Base-by-base conservation (phyloP, 768 basidiomycete genomes). In the Cystofilobasidium bisporidii region DNA sequence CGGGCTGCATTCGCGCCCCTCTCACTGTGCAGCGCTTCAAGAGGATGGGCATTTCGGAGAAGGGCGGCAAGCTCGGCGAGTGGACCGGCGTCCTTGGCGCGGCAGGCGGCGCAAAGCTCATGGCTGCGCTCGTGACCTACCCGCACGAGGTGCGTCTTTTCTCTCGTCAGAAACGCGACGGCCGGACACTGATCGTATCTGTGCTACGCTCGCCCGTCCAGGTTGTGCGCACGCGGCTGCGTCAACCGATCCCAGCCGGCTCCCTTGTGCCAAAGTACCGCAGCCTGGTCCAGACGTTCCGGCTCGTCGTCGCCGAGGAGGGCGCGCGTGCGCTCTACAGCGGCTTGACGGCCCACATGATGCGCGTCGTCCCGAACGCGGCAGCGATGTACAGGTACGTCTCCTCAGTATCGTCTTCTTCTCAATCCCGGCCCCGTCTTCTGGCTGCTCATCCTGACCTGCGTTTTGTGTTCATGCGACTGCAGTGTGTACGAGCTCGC, bases 341-440 rank as follows among this genome's bases (percentile, higher is more conserved):
- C 40, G 96, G 96, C 14, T 83, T 99, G 64, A 87, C 86, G 63
- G 92, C 96, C 0, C 96, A 98, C 76, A 81, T 99, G 66, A 87
- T 99, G 84, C 86, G 96, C 60, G 92, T 97, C 66, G 89, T 99
- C 4, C 94, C 94, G 10, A 99, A 99, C 72, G 94, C 94, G 0
- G 88, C 87, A 0, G 89, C 93, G 71, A 97, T 98, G 94, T 99
- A 69, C 62, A 61, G 63, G 68, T 69, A 15, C 30, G 45, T 48
- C 12, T 26, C n/a, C n/a, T n/a, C n/a, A n/a, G n/a, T n/a, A n/a
- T n/a, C n/a, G n/a, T n/a, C n/a, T n/a, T n/a, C n/a, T n/a, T n/a
- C n/a, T n/a, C n/a, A n/a, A n/a, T n/a, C n/a, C n/a, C n/a, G n/a
- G n/a, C n/a, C n/a, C n/a, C n/a, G n/a, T n/a, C n/a, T n/a, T n/a